phyloP scores from a whole-genome alignment of 1,284 basidiomycete genomes.

The Chalciporus piperatoides region DNA sequence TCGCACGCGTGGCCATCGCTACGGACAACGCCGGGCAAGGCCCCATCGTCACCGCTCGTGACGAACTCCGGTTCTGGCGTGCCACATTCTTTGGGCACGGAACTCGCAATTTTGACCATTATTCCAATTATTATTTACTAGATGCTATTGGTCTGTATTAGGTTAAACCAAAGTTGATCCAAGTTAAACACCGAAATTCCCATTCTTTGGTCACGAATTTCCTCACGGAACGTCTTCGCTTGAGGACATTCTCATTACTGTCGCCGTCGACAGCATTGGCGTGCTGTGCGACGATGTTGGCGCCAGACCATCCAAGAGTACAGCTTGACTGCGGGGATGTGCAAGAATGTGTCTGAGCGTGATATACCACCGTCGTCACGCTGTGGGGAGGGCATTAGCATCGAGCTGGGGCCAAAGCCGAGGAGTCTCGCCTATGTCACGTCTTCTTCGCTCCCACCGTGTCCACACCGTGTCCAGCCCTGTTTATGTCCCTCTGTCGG shows the following conservation, averaged over 20 bases:
- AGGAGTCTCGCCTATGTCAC: slow-evolving; percentile 14
- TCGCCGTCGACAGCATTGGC: not conserved
- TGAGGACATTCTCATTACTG: not conserved
- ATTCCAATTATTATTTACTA: slow-evolving; percentile 13
- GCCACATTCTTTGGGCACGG: slow-evolving; percentile 33
- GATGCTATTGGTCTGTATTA: not conserved
- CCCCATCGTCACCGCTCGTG: slow-evolving; percentile 60
- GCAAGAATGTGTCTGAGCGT: slow-evolving; percentile 1
- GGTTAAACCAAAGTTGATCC: not conserved
- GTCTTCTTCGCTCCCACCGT: slow-evolving; percentile 18
- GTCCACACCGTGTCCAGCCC: slow-evolving; percentile 10
- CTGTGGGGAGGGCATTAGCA: not conserved
- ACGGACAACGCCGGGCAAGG: slow-evolving; percentile 68
- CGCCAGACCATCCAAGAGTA: not conserved
- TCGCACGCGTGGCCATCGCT: slow-evolving; percentile 68
- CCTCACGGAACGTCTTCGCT: not conserved
- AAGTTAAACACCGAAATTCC: not conserved
- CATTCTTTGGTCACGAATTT: slow-evolving; percentile 8
- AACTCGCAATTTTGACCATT: slow-evolving; percentile 20
- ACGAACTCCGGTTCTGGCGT: slow-evolving; percentile 39
- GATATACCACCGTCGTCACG: slow-evolving; percentile 4
- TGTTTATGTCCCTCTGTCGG: slow-evolving; percentile 9
- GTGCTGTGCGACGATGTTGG: not conserved
- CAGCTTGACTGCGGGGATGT: not conserved
- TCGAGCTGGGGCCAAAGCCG: slow-evolving; percentile 12